phyloP scores from a whole-genome alignment of 2,329 filamentous ascomycete species.

The Phyllosticta ampelicida region DNA sequence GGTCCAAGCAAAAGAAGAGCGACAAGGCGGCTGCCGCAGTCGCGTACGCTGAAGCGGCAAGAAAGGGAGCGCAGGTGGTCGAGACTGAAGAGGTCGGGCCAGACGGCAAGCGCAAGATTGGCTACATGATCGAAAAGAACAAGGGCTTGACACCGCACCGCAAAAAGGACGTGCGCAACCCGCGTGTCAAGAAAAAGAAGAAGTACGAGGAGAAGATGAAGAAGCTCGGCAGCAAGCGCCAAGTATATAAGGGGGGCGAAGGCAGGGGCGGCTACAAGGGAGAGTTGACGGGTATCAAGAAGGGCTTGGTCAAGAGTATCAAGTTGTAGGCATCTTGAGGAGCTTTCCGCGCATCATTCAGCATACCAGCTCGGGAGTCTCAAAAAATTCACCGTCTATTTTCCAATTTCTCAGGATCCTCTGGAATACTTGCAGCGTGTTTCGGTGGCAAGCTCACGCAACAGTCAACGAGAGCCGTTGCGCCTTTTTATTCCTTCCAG shows the following conservation, averaged over 20 bases:
- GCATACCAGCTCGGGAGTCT: too few species aligned
- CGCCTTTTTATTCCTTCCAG: too few species aligned
- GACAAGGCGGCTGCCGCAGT: constrained; percentile 59
- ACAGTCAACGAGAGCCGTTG: too few species aligned
- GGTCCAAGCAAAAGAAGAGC: constrained; percentile 55
- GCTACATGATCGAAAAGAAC: constrained; percentile 93
- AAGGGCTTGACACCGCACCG: constrained; percentile 83
- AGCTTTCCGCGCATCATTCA: background rate
- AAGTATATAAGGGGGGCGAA: constrained; percentile 77
- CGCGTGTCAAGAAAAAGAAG: constrained; percentile 95
- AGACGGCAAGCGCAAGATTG: constrained; percentile 87
- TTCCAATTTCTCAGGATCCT: background rate
- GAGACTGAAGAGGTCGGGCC: constrained; percentile 59
- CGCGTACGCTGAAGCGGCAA: constrained; percentile 44
- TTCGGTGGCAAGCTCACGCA: too few species aligned
- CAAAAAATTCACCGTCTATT: too few species aligned
- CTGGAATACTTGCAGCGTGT: background rate
- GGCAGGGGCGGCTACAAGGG: constrained; percentile 78
- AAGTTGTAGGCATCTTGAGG: constrained; percentile 56
- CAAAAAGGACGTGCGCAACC: constrained; percentile 91
- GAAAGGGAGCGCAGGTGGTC: constrained; percentile 49
- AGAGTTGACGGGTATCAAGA: constrained; percentile 93
- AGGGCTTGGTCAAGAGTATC: constrained; percentile 80
- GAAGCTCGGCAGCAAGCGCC: constrained; percentile 81
- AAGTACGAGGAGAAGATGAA: constrained; percentile 96